Evolutionary conservation across 1,139 yeast genomes (phyloP).

Genomic region (Pichia sp.): DNA sequence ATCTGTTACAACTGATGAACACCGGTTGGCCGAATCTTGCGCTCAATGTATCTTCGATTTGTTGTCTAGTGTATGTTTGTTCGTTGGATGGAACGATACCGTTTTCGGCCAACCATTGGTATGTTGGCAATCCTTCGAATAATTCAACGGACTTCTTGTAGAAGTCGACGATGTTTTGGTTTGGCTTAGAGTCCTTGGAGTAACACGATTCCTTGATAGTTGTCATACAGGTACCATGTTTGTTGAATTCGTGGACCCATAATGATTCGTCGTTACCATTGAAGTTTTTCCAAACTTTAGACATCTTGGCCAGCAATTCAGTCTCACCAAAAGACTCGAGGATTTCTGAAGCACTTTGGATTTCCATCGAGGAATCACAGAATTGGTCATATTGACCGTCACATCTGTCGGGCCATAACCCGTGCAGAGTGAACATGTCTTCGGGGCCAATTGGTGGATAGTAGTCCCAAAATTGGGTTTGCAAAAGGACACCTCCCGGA

Average conservation of each 20-base stretch:
- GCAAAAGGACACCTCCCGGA: conserved; percentile 82
- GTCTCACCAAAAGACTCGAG: conserved; percentile 49
- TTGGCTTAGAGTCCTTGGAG: conserved; percentile 34
- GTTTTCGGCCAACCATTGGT: conserved; percentile 58
- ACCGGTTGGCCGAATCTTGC: conserved; percentile 62
- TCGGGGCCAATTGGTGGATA: conserved; percentile 78
- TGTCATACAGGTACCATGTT: conserved; percentile 91
- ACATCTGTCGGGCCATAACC: conserved; percentile 85
- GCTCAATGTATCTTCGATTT: conserved; percentile 63
- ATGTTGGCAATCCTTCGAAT: conserved; percentile 68
- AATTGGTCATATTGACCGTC: conserved; percentile 73
- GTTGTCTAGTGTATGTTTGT: conserved; percentile 59
- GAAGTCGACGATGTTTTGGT: conserved; percentile 76
- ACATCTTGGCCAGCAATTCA: conserved; percentile 58
- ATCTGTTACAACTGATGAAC: conserved; percentile 67
- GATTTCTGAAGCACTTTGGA: conserved; percentile 52
- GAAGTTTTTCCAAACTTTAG: conserved; percentile 70
- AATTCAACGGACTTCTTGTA: conserved; percentile 64
- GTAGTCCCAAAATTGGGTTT: conserved; percentile 96
- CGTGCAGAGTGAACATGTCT: conserved; percentile 80
- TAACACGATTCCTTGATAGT: conserved; percentile 78
- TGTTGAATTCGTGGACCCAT: conserved; percentile 95
- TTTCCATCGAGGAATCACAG: conserved; percentile 65
- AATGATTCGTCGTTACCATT: conserved; percentile 71
- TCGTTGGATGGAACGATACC: conserved; percentile 63